Evolutionary conservation across 108 stramenopile genomes (phyloP).

Genomic region (Pseudonitzschia multistriata): DNA sequence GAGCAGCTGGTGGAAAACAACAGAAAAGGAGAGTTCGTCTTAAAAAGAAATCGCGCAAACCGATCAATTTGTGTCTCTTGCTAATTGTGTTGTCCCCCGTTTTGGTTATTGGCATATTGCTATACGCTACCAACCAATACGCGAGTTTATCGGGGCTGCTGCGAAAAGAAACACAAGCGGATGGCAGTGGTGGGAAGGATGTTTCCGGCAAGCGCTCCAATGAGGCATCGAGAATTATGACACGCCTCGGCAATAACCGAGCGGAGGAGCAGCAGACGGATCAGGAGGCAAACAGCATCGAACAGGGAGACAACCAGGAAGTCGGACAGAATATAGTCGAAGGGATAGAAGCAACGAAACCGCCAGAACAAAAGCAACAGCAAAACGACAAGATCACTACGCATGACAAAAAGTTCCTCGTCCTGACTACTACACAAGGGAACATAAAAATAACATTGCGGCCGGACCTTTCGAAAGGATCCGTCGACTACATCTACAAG

Average conservation of each 20-base stretch:
- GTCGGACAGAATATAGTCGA: not conserved
- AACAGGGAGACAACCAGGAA: not conserved
- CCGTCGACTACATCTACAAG: slow-evolving; percentile 56
- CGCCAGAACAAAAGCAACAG: not conserved
- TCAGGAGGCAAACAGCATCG: not conserved
- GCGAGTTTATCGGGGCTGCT: not conserved
- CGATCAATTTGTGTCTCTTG: slow-evolving; percentile 6
- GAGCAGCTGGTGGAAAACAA: not conserved
- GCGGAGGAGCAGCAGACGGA: not conserved
- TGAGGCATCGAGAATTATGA: not conserved
- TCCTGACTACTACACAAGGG: slow-evolving; percentile 35
- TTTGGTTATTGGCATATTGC: not conserved
- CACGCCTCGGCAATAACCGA: not conserved
- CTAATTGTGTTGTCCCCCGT: not conserved
- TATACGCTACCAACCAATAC: not conserved
- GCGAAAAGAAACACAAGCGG: not conserved
- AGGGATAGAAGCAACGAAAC: slow-evolving; percentile 4
- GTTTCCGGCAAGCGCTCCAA: not conserved
- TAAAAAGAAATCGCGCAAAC: not conserved
- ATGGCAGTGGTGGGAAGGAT: not conserved
- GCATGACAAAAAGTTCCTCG: not conserved
- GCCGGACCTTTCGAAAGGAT: slow-evolving; percentile 51
- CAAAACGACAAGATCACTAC: too few relatives aligned
- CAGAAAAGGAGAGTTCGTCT: not conserved
- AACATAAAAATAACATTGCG: slow-evolving; percentile 51